Evolutionary conservation across 192 early-diverging fungal species (phyloP), one percentile per base, ranked within the genome.

Genomic region (Coemansia sp.): DNA sequence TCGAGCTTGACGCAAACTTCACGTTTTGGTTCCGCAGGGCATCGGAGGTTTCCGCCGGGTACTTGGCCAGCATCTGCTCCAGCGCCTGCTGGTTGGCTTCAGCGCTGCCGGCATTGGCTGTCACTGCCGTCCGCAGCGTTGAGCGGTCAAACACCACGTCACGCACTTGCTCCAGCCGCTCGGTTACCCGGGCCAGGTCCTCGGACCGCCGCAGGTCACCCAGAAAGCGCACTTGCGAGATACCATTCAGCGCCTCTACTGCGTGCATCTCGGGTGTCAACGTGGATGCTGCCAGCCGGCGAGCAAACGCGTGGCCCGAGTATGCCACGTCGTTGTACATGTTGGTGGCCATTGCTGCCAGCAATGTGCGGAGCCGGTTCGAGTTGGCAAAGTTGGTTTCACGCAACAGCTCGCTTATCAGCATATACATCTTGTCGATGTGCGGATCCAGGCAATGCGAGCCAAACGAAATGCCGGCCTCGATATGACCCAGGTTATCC

Each of bases 271-370:
- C 76, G 26, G 85, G 84, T 1, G 85, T 80, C 64, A 85, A 47
- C 7, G 69, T 81, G 5, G 88, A 82, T 1, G 75, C 80, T 6
- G 90, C 88, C 53, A 90, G 80, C 1, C 82, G 80, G 42, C 88
- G 80, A 2, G 93, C 93, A 67, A 83, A 95, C 1, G 76, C 58
- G 60, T 97, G 94, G 15, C 94, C 94, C 21, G 81, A 84, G 17
- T 86, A 81, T 10, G 88, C 90, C 26, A 97, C 83, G 4, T 85
- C 84, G 58, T 94, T 92, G 36, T 84, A 88, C 66, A 88, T 78
- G 18, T 74, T 81, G 14, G 86, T 79, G 10, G 92, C 86, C 69
- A 83, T 86, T 9, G 82, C 81, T 43, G 70, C 80, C 26, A 97
- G 80, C 37, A 93, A 79, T 0, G 93, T 92, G 8, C 81, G 79